These are phyloP conservation scores for Fragilariopsis cylindrus DNA, from an alignment of 108 stramenopile genomes.

Conservation along the genomic window DNA sequence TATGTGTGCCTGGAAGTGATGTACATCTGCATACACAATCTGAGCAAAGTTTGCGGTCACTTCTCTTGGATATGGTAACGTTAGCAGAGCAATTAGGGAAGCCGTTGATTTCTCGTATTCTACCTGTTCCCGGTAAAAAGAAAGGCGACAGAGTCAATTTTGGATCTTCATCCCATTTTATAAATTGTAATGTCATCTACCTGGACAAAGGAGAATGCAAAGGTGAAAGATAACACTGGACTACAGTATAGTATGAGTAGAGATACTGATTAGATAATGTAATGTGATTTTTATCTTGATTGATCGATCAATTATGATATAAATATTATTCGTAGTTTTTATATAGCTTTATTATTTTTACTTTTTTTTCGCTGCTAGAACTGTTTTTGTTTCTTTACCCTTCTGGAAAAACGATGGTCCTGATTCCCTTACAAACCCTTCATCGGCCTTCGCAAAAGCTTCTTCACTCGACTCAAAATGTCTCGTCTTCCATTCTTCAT, in stretches of 20 bases:
- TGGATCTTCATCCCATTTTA: conserved; percentile 69
- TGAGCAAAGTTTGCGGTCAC: conserved; percentile 35
- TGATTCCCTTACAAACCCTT: conserved; percentile 47
- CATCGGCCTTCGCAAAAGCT: conserved; percentile 67
- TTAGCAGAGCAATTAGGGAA: conserved; percentile 79
- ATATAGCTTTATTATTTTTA: not conserved
- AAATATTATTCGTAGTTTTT: not conserved
- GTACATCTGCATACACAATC: conserved; percentile 28
- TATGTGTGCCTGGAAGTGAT: conserved; percentile 59
- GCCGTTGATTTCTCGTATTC: conserved; percentile 74
- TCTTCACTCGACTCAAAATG: conserved; percentile 70
- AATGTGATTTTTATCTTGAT: not conserved
- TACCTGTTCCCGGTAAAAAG: conserved; percentile 63
- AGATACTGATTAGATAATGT: too few relatives aligned
- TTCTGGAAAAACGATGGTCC: conserved; percentile 87
- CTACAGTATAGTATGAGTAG: too few relatives aligned
- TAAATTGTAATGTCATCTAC: conserved; percentile 41
- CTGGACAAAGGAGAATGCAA: not conserved
- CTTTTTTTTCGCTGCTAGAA: not conserved
- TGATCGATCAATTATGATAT: not conserved
- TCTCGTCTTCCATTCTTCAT: conserved; percentile 64
- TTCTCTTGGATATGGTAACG: conserved; percentile 74
- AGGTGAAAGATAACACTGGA: not conserved
- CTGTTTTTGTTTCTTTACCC: conserved; percentile 16
- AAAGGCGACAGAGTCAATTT: conserved; percentile 67